A percentile compares a stretch with the other conserved stretches of the same genome.
These are phyloP conservation scores for Oryza brachyantha DNA, from an alignment of 176 grass and related monocot genomes.

Conservation along the genomic window DNA sequence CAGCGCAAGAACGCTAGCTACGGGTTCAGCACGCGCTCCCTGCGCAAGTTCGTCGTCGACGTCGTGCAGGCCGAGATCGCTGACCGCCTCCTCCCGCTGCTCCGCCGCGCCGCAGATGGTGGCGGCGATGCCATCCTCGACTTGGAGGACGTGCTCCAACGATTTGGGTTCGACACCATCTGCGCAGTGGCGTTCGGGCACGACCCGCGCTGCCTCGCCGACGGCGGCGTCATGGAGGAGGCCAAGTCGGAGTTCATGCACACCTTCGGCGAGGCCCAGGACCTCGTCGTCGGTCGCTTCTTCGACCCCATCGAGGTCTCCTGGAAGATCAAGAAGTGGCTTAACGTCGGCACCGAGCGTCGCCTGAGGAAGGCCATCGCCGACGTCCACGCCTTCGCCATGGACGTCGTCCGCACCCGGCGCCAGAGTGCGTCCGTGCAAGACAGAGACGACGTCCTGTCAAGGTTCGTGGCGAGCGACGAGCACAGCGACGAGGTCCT, in stretches of 20 bases:
- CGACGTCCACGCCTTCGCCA: slow-evolving; percentile 37
- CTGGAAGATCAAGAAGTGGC: slow-evolving; percentile 52
- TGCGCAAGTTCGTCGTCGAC: slow-evolving; percentile 24
- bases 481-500: slow-evolving; percentile 31
- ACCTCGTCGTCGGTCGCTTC: slow-evolving; percentile 30
- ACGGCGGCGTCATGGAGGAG: neutral
- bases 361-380: slow-evolving; percentile 29
- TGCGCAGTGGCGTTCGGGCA: slow-evolving; percentile 55
- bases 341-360: slow-evolving; percentile 45
- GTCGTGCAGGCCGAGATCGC: slow-evolving; percentile 28
- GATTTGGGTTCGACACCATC: slow-evolving; percentile 66
- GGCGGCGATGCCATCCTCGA: neutral
- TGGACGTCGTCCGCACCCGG: slow-evolving; percentile 39
- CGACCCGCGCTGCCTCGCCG: slow-evolving; percentile 50
- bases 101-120: neutral
- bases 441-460: slow-evolving; percentile 33
- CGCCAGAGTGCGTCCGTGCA: neutral
- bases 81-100: slow-evolving; percentile 28
- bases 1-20: slow-evolving; percentile 38
- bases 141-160: slow-evolving; percentile 38
- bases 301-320: slow-evolving; percentile 15
- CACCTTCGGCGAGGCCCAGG: slow-evolving; percentile 47
- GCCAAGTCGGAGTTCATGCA: slow-evolving; percentile 29
- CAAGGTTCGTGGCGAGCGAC: slow-evolving; percentile 34
- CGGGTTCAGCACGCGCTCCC: slow-evolving; percentile 28